These are phyloP conservation scores for Epicoccum nigrum DNA, from an alignment of 2,329 filamentous ascomycete genomes.

Conservation along the genomic window DNA sequence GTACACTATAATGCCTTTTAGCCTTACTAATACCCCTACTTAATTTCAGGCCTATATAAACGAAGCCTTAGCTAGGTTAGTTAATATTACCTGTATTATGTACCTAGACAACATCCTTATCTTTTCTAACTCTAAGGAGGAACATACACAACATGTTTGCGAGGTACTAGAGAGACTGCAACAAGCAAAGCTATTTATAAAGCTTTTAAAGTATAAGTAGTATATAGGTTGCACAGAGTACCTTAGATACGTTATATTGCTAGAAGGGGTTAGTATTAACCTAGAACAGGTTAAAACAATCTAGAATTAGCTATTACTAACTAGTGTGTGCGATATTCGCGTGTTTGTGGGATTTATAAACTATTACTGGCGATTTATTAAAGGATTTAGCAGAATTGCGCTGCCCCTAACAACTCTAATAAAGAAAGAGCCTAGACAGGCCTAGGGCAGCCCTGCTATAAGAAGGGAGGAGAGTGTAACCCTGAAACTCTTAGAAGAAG, in stretches of 20 bases:
- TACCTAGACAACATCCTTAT: neutral
- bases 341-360: neutral
- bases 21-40: neutral
- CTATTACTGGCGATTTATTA: neutral
- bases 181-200: neutral
- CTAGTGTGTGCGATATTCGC: neutral
- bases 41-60: neutral
- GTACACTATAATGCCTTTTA: neutral
- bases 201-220: neutral
- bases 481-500: neutral
- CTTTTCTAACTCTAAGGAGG: neutral
- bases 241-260: neutral
- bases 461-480: neutral
- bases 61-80: neutral
- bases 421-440: neutral
- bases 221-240: neutral
- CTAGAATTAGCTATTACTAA: conserved; percentile 1
- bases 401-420: neutral
- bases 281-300: neutral
- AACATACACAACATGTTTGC: neutral
- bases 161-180: neutral
- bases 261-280: neutral
- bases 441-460: neutral
- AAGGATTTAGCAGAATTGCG: neutral
- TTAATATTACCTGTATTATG: neutral